Conservation (phyloP, 257 asterid genomes). For the Solanum rostratum region DNA sequence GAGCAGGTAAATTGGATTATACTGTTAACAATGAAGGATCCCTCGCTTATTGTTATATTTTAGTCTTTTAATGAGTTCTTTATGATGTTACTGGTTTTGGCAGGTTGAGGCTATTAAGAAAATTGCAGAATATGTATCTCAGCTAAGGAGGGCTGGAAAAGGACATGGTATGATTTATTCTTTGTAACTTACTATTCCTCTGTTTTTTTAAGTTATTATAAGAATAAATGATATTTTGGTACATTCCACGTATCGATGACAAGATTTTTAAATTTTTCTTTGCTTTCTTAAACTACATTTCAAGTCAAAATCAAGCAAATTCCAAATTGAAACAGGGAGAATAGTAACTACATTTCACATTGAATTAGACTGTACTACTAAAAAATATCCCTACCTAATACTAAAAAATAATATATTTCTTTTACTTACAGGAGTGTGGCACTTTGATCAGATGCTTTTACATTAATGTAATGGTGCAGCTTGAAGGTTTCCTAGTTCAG, state of each 20-base stretch:
- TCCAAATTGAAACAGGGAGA: neutral
- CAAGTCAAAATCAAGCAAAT: neutral
- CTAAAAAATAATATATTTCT: neutral
- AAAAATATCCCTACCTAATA: neutral
- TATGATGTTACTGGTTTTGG: neutral
- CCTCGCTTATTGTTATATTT: neutral
- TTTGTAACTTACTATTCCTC: neutral
- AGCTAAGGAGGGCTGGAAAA: slow-evolving; percentile 79
- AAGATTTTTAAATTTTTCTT: neutral
- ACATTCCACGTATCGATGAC: neutral
- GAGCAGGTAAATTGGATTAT: slow-evolving; percentile 45
- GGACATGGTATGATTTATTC: slow-evolving; percentile 58
- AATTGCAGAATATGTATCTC: slow-evolving; percentile 63
- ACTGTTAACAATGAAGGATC: neutral
- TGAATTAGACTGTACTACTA: neutral
- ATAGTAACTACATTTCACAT: neutral
- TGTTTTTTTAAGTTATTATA: neutral
- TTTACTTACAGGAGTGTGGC: slow-evolving; percentile 27
- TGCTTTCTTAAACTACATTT: neutral
- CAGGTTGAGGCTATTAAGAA: slow-evolving; percentile 72
- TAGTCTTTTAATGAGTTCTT: neutral
- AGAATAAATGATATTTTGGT: neutral
- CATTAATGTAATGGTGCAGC: slow-evolving; percentile 4
- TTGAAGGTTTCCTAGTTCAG: neutral
- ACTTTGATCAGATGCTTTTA: slow-evolving; percentile 31